phyloP scores from a whole-genome alignment of 352 stramenopile species.

The Pythium dissimile region DNA sequence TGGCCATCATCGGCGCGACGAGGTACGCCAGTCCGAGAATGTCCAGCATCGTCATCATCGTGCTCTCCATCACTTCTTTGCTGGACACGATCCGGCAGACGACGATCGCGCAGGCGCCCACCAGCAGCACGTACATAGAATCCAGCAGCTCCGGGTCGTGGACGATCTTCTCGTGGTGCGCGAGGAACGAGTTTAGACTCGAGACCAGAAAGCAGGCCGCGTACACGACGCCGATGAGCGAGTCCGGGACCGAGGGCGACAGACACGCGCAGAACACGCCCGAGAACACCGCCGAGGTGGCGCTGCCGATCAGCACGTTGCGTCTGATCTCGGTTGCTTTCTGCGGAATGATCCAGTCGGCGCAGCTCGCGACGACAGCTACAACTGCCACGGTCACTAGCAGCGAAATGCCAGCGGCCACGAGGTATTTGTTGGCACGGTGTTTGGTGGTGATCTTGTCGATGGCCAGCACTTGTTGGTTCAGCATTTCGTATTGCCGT shows the following conservation, averaged over 20 bases:
- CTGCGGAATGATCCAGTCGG: constrained; percentile 13
- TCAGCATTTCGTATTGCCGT: constrained; percentile 9
- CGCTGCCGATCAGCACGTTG: constrained; percentile 27
- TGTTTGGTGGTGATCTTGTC: not conserved
- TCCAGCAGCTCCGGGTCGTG: constrained; percentile 48
- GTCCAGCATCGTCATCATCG: constrained; percentile 50
- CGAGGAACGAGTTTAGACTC: constrained; percentile 58
- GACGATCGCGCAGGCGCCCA: constrained; percentile 44
- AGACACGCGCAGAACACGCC: constrained; percentile 41
- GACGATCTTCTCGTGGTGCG: constrained; percentile 36
- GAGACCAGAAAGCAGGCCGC: constrained; percentile 48
- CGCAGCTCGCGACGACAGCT: not conserved
- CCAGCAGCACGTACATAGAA: constrained; percentile 54
- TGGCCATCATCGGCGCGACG: constrained; percentile 61
- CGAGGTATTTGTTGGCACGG: constrained; percentile 4
- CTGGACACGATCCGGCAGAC: constrained; percentile 55
- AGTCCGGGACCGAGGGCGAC: constrained; percentile 33
- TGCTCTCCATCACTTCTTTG: constrained; percentile 50
- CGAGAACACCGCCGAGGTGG: constrained; percentile 23
- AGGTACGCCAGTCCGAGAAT: constrained; percentile 51
- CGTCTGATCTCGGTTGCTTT: constrained; percentile 15
- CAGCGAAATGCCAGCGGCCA: not conserved
- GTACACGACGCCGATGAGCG: constrained; percentile 44
- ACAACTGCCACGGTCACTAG: not conserved
- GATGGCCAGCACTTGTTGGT: constrained; percentile 6